These are phyloP conservation scores for Phytopythium vexans DNA, from an alignment of 352 stramenopile genomes.

Conservation along the genomic window DNA sequence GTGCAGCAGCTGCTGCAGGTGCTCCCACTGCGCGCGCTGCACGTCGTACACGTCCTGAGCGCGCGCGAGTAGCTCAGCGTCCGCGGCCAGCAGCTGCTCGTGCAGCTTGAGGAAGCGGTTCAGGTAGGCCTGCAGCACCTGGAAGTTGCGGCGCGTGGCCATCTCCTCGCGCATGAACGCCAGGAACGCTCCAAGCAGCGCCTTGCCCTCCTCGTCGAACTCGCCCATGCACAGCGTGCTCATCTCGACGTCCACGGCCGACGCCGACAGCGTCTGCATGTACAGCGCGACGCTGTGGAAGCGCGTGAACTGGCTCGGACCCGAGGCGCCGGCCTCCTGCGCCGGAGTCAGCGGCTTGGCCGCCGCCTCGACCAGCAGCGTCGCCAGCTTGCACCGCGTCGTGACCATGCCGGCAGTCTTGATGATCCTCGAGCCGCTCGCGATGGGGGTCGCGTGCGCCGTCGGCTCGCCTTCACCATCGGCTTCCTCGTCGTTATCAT, in stretches of 20 bases:
- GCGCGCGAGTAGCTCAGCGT: slow-evolving; percentile 46
- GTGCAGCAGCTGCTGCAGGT: slow-evolving; percentile 77
- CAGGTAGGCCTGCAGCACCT: slow-evolving; percentile 81
- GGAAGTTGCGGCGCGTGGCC: slow-evolving; percentile 60
- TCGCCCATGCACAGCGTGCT: slow-evolving; percentile 83
- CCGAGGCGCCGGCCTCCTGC: slow-evolving; percentile 6
- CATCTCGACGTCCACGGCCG: slow-evolving; percentile 75
- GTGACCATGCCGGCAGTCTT: slow-evolving; percentile 71
- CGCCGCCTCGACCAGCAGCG: slow-evolving; percentile 35
- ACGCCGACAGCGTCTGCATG: slow-evolving; percentile 73
- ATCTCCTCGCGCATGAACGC: slow-evolving; percentile 66
- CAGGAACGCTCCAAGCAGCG: slow-evolving; percentile 59
- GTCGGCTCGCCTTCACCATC: slow-evolving; percentile 19
- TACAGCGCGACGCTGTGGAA: slow-evolving; percentile 52
- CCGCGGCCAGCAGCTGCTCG: slow-evolving; percentile 62
- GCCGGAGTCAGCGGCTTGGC: slow-evolving; percentile 10
- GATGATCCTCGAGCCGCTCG: slow-evolving; percentile 52
- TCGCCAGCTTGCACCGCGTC: slow-evolving; percentile 68
- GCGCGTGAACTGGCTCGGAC: slow-evolving; percentile 24
- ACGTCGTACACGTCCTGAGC: slow-evolving; percentile 51
- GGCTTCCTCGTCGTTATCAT: slow-evolving; percentile 31
- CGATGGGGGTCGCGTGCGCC: slow-evolving; percentile 11
- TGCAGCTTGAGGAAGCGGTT: slow-evolving; percentile 87
- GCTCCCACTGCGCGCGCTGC: slow-evolving; percentile 78
- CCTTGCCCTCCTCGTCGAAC: slow-evolving; percentile 75